Evolutionary conservation across 1,139 yeast genomes (phyloP).

Genomic region (Hyphopichia pseudoburtonii): DNA sequence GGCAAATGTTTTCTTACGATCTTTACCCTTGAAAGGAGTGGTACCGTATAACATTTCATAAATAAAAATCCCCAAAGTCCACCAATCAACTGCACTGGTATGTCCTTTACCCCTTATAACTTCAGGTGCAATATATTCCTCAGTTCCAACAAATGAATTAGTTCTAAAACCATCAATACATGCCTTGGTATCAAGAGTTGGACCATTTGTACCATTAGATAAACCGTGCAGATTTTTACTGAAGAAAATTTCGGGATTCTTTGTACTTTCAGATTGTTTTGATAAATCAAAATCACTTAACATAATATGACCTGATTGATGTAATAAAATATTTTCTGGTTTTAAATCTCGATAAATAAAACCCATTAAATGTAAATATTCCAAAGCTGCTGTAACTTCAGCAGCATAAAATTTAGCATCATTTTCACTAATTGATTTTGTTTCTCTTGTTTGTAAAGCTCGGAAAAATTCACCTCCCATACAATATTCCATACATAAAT

Average conservation of each 20-base stretch:
- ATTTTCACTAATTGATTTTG: conserved; percentile 80
- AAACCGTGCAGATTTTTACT: conserved; percentile 26
- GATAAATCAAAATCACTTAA: conserved; percentile 94
- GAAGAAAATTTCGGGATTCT: conserved; percentile 50
- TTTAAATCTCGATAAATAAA: conserved; percentile 92
- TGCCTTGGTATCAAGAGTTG: conserved; percentile 80
- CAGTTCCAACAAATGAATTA: conserved; percentile 97
- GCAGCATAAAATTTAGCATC: conserved; percentile 96
- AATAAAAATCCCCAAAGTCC: conserved; percentile 92
- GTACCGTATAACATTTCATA: conserved; percentile 95
- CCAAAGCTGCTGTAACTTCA: conserved; percentile 96
- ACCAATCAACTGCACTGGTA: conserved; percentile 98
- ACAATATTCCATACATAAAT: conserved; percentile 97
- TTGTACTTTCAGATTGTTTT: conserved; percentile 76
- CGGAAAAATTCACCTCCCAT: conserved; percentile 99
- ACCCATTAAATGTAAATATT: conserved; percentile 93
- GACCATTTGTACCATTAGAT: conserved; percentile 20
- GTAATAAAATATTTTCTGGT: conserved; percentile 90
- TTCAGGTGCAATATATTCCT: conserved; percentile 97
- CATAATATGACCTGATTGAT: conserved; percentile 98
- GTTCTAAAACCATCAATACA: conserved; percentile 96
- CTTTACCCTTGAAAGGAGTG: conserved; percentile 92
- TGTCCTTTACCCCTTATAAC: conserved; percentile 97
- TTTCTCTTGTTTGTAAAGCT: conserved; percentile 87
- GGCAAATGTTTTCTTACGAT: conserved; percentile 84